Evolutionary conservation across 139 green algal species (phyloP), one percentile per base, ranked within the genome.

Genomic region (Yamagishiella unicocca): DNA sequence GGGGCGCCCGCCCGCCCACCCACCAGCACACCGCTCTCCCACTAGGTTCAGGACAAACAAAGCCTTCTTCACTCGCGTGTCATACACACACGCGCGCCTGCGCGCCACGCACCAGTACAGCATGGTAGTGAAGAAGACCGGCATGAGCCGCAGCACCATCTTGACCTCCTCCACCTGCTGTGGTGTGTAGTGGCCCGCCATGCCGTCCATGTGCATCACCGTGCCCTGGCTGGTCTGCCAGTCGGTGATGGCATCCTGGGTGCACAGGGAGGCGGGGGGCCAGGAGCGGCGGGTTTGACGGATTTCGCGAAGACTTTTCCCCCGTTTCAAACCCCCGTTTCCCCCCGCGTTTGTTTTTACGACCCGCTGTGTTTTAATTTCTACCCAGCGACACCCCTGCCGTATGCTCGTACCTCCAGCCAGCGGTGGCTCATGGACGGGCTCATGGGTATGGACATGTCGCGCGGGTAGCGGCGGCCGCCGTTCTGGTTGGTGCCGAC

Each of bases 141-240:
- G 97, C 82, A 98, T 90, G 90, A 99, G 93, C 62, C 97, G 93
- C 88, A 98, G 85, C 82, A 99, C 96, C 84, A 97, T 89, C 91
- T 97, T 97, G 31, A 99, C 97, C 93, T 99, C 96, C 90, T 98
- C 95, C 73, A 98, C 96, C 92, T 93, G 91, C 84, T 92, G 82
- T 21, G 89, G 89, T 27, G 89, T 94, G 89, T 94, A 94, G 67
- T 80, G 66, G 29, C 89, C 89, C 2, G 90, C 90, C 73, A 93
- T 31, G 4, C 90, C 76, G 82, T 87, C 40, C 61, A 80, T 22
- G 78, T 90, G 76, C 81, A 93, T 87, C 35, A 87, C 68, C 42
- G 90, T 84, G 38, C 92, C 90, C 67, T 93, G 88, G 46, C 86
- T 89, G 42, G 84, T 82, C 89, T 92, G 82, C 90, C 92, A 94